A percentile compares a stretch with the other conserved stretches of the same genome.
These are phyloP conservation scores for Mycena sp. DNA, from an alignment of 1,284 basidiomycete species.

Conservation along the genomic window DNA sequence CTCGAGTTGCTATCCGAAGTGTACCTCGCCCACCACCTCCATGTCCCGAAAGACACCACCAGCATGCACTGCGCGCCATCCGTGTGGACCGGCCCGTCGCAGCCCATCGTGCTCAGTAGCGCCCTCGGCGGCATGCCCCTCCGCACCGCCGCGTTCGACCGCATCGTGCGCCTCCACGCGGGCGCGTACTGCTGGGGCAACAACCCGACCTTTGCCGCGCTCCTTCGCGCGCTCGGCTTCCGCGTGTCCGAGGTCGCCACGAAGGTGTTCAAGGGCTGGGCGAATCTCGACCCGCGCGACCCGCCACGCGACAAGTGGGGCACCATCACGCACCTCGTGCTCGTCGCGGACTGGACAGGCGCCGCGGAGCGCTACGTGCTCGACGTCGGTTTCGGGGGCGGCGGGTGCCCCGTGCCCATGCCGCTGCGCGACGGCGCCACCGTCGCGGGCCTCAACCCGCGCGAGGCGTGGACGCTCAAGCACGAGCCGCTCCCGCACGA, in stretches of 20 bases:
- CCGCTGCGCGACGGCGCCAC: constrained; percentile 25
- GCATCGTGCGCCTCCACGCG: constrained; percentile 12
- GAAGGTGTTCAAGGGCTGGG: constrained; percentile 28
- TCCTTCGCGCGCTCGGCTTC: constrained; percentile 25
- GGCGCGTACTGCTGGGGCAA: constrained; percentile 27
- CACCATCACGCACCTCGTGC: constrained; percentile 26
- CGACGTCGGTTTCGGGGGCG: constrained; percentile 29
- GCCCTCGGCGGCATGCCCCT: constrained; percentile 19
- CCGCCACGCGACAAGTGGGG: constrained; percentile 24
- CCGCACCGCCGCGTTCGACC: constrained; percentile 19
- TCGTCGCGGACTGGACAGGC: constrained; percentile 25
- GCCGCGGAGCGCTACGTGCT: constrained; percentile 25
- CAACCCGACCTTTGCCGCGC: constrained; percentile 27
- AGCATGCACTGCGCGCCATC: constrained; percentile 16
- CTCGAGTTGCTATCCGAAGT: constrained; percentile 17
- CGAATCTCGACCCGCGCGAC: constrained; percentile 21
- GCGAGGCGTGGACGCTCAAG: constrained; percentile 24
- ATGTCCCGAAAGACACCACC: constrained; percentile 29
- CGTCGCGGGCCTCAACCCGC: constrained; percentile 23
- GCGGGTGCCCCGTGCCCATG: constrained; percentile 26
- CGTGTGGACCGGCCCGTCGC: constrained; percentile 19
- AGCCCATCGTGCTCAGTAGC: constrained; percentile 26
- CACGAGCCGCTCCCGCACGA: constrained; percentile 26
- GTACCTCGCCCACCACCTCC: constrained; percentile 22
- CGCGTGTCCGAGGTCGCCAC: constrained; percentile 28